Percentiles rank a stretch among this genome's conserved stretches.
Evolutionary conservation across 371 early-diverging fungal genomes (phyloP).

Genomic region (Mortierella sp.): DNA sequence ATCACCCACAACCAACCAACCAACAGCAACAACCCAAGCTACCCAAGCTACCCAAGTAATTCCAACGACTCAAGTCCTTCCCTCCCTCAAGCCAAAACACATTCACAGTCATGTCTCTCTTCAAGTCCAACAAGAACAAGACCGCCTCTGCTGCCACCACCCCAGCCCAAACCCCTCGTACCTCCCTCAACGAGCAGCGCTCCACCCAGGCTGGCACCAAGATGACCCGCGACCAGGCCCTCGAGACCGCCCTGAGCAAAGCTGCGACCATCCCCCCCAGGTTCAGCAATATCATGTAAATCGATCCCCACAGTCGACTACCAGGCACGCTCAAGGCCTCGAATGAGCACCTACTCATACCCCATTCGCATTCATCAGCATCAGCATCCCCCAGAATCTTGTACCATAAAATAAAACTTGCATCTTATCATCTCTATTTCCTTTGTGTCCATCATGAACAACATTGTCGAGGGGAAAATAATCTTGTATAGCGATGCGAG

Average conservation of each 20-base stretch:
- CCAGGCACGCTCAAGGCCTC: neutral
- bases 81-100: neutral
- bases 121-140: slow-evolving; percentile 23
- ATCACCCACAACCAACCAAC: too few relatives aligned
- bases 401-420: neutral
- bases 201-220: neutral
- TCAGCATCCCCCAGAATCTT: too few relatives aligned
- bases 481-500: too few relatives aligned
- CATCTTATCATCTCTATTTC: neutral
- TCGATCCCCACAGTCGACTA: neutral
- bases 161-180: neutral
- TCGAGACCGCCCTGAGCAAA: neutral
- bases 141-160: slow-evolving; percentile 16
- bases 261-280: neutral
- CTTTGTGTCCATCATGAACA: neutral
- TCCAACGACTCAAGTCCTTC: neutral
- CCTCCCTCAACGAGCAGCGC: slow-evolving; percentile 1
- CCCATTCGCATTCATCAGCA: neutral
- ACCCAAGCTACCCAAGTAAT: too few relatives aligned
- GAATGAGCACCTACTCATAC: neutral
- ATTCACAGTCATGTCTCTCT: slow-evolving; percentile 20
- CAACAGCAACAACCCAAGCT: too few relatives aligned
- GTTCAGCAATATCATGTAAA: neutral
- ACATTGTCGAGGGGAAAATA: too few relatives aligned
- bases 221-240: slow-evolving; percentile 4